A percentile compares a stretch with the other conserved stretches of the same genome.
These are phyloP conservation scores for Forsythia viridissima DNA, from an alignment of 257 asterid genomes.

Conservation along the genomic window DNA sequence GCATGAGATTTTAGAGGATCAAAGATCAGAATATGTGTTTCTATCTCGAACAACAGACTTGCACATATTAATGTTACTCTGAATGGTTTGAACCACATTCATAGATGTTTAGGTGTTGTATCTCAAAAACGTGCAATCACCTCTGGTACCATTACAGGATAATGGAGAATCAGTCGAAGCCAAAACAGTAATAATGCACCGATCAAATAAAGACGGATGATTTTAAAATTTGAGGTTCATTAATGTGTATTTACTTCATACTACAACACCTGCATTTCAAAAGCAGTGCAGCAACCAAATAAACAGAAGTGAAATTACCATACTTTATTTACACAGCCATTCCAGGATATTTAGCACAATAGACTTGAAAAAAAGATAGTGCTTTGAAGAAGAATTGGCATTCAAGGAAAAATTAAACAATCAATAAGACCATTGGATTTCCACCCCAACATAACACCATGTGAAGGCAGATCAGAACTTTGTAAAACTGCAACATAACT, in stretches of 20 bases:
- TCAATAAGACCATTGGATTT: not conserved
- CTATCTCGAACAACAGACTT: constrained; percentile 1
- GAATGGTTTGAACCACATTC: not conserved
- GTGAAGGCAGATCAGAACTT: not conserved
- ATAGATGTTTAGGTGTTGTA: not conserved
- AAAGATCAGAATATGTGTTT: not conserved
- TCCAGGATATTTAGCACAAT: not conserved
- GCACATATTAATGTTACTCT: not conserved
- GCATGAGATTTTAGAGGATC: not conserved
- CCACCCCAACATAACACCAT: not conserved
- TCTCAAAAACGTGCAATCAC: not conserved
- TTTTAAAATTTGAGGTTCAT: not conserved
- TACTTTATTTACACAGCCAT: not conserved
- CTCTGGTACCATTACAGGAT: not conserved
- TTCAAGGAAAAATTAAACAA: not conserved
- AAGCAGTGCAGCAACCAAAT: not conserved
- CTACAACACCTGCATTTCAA: not conserved
- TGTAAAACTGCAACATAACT: too few species aligned
- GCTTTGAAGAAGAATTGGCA: not conserved
- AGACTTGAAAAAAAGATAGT: too few species aligned
- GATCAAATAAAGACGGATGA: too few species aligned
- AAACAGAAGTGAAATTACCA: not conserved
- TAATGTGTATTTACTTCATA: not conserved
- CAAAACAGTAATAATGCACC: too few species aligned
- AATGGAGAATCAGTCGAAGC: too few species aligned